Percentiles rank a stretch among this genome's conserved stretches.
Conservation (phyloP, 2,329 filamentous ascomycete genomes). For the Allantophomopsis cytisporea region DNA sequence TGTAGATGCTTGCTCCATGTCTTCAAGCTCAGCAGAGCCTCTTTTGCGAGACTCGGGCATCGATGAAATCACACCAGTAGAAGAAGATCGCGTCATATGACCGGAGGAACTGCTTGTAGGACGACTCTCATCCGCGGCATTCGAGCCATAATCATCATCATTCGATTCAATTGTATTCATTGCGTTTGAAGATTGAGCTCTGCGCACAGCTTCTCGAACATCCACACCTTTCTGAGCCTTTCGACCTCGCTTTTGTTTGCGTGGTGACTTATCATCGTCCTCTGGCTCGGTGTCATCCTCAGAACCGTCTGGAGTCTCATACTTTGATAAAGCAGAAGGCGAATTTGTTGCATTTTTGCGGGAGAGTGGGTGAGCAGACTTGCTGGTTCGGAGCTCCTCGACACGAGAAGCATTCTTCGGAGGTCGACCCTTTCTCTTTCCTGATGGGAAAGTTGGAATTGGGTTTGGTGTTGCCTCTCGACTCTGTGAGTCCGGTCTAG, state of each 20-base stretch:
- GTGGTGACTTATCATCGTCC: neutral
- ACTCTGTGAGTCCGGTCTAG: conserved; percentile 5
- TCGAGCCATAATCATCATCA: neutral
- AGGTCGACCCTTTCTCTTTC: conserved; percentile 17
- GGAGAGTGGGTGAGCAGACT: neutral
- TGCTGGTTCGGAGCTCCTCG: neutral
- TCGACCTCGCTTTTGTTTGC: neutral
- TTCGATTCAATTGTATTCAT: neutral
- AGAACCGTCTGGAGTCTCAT: neutral
- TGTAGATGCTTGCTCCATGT: neutral
- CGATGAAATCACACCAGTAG: neutral
- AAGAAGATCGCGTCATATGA: neutral
- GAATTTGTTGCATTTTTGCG: too few species aligned
- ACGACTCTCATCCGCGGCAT: neutral
- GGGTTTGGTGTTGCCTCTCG: conserved; percentile 8
- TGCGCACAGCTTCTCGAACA: neutral
- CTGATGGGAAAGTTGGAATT: conserved; percentile 14
- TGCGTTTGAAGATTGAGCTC: neutral
- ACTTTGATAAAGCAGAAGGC: neutral
- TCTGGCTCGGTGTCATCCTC: neutral
- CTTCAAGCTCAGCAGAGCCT: neutral
- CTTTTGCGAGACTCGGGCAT: neutral
- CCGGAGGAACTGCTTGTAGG: neutral
- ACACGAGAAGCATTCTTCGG: conserved; percentile 7
- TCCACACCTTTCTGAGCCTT: neutral